Evolutionary conservation across 2,329 filamentous ascomycete species (phyloP), one percentile per base, ranked within the genome.

Genomic region (Arthroderma sp.): DNA sequence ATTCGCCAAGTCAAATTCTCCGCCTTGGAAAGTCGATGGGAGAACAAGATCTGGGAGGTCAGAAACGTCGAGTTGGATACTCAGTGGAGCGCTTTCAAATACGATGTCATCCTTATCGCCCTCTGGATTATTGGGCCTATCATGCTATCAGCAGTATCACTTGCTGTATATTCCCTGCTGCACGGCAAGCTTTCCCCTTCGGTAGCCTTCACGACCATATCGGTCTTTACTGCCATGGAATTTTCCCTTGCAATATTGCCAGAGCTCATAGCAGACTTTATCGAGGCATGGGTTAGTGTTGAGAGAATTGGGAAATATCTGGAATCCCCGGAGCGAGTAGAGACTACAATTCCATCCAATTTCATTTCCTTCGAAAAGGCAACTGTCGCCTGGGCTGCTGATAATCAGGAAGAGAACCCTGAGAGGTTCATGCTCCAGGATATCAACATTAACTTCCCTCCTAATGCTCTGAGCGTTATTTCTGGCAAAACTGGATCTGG

Each of bases 1-100:
- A 88, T 89, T 51, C 76, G 83, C 1, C 85, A 91, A 60, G 86
- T 91, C 65, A 91, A 91, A 56, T 87, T 89, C 53, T 83, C 83
- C 0, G 84, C 84, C 1, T 64, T 86, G 1, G 85, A 89, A 59
- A 65, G 68, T 15, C 77, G 83, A 53, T 89, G 85, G 84, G 77
- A 86, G 58, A 68, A 71, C 10, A 82, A 80, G 49, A 83, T 91
- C 57, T 62, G 71, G 49, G 61, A 72, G 49, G 75, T 80, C 5
- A 71, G 85, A 55, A 73, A 79, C 37, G 74, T 72, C 39, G 85
- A 89, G 58, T 70, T 89, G 6, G 61, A 64, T 4, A 76, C 75
- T 22, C 72, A 85, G 32, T 84, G 82, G 77, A 70, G 67, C 34
- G 73, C 78, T 1, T 87, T 85, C 54, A 56, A 72, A 39, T 74